A percentile compares a stretch with the other conserved stretches of the same genome.
Evolutionary conservation across 345 rosid genomes (phyloP).

Genomic region (Eucalyptus sideroxylon): DNA sequence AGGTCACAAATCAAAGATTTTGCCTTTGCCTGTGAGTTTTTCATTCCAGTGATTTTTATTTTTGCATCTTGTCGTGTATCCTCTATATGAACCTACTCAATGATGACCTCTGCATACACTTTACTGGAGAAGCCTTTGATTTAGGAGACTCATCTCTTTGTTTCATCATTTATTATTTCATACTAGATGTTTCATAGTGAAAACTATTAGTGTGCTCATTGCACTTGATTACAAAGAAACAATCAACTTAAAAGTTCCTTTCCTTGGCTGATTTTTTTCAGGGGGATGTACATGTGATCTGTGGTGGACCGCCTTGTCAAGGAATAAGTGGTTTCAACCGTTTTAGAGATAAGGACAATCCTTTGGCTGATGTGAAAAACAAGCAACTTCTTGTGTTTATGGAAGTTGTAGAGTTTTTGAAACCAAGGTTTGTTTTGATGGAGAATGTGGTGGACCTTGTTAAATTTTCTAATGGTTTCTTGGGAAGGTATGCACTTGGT

Average conservation of each 20-base stretch:
- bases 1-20: constrained; percentile 27
- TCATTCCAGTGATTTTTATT: background rate
- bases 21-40: constrained; percentile 55
- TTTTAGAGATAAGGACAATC: constrained; percentile 31
- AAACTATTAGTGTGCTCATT: background rate
- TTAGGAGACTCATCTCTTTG: background rate
- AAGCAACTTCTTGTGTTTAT: constrained; percentile 48
- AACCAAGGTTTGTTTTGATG: constrained; percentile 65
- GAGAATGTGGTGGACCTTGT: constrained; percentile 77
- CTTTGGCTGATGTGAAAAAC: constrained; percentile 53
- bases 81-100: background rate
- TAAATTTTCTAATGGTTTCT: constrained; percentile 37
- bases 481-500: constrained; percentile 66
- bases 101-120: background rate
- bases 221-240: background rate
- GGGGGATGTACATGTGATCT: constrained; percentile 65
- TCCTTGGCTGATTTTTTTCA: background rate
- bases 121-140: background rate
- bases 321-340: constrained; percentile 79
- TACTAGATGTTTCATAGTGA: background rate
- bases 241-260: background rate
- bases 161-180: background rate
- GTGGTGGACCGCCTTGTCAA: constrained; percentile 92
- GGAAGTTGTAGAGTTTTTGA: constrained; percentile 53
- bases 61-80: background rate